phyloP scores from a whole-genome alignment of 2,329 filamentous ascomycete genomes.

The Botrytis cinerea region DNA sequence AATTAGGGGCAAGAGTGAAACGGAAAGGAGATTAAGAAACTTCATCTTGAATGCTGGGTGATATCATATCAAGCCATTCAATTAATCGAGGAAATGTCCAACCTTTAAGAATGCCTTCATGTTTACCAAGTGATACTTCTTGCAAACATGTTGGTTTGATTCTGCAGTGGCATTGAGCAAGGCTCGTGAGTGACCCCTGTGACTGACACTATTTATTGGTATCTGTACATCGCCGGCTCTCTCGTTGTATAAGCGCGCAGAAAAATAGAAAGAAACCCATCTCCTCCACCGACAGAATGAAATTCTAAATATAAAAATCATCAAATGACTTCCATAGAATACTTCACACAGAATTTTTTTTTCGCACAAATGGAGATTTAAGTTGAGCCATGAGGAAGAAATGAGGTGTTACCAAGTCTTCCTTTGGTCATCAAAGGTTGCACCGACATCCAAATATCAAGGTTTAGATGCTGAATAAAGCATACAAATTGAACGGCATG shows the following conservation, averaged over 20 bases:
- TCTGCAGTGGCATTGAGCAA: background rate
- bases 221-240: background rate
- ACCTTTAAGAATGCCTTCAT: slow-evolving; percentile 1
- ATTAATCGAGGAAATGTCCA: background rate
- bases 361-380: background rate
- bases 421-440: slow-evolving; percentile 8
- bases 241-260: background rate
- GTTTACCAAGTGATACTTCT: background rate
- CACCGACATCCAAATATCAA: background rate
- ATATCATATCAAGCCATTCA: background rate
- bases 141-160: background rate
- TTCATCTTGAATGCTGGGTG: slow-evolving; percentile 11
- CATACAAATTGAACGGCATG: background rate
- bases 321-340: slow-evolving; percentile 6
- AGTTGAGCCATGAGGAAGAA: background rate
- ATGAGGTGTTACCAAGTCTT: background rate
- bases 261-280: background rate
- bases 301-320: background rate
- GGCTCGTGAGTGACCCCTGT: slow-evolving; percentile 13
- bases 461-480: background rate
- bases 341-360: background rate
- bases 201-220: background rate
- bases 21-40: slow-evolving; percentile 4
- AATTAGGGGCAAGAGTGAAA: slow-evolving; percentile 15
- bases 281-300: background rate